A percentile compares a stretch with the other conserved stretches of the same genome.
phyloP scores from a whole-genome alignment of 768 basidiomycete species.

The Boletus reticuloceps region DNA sequence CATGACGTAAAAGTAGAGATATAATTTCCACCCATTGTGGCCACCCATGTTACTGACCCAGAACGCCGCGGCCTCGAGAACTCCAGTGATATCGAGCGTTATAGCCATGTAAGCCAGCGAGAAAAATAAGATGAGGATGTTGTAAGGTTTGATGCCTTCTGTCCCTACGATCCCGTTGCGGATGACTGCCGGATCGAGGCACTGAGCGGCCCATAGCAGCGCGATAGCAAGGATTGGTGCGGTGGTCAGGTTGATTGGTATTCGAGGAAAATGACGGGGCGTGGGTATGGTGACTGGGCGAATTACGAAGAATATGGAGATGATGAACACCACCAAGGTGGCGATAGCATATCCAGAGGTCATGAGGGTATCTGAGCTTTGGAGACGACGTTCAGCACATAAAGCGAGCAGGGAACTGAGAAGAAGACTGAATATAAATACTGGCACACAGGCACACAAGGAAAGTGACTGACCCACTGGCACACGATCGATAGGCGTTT shows the following conservation, averaged over 20 bases:
- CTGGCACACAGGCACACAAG: too few relatives aligned
- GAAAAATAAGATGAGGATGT: slow-evolving; percentile 91
- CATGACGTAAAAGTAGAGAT: slow-evolving; percentile 80
- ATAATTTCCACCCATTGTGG: slow-evolving; percentile 65
- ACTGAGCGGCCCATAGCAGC: slow-evolving; percentile 55
- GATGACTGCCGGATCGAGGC: slow-evolving; percentile 46
- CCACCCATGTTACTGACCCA: slow-evolving; percentile 85
- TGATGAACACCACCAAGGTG: slow-evolving; percentile 51
- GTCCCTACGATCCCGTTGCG: slow-evolving; percentile 77
- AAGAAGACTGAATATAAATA: too few relatives aligned
- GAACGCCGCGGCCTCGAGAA: slow-evolving; percentile 84
- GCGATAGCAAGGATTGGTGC: slow-evolving; percentile 53
- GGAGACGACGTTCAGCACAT: not conserved
- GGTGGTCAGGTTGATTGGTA: slow-evolving; percentile 50
- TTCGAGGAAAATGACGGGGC: slow-evolving; percentile 29
- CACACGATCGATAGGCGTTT: not conserved
- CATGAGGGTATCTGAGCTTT: slow-evolving; percentile 24
- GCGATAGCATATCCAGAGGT: slow-evolving; percentile 44
- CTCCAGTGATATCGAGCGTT: slow-evolving; percentile 85
- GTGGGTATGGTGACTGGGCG: slow-evolving; percentile 42
- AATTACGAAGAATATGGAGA: slow-evolving; percentile 54
- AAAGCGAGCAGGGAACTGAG: not conserved
- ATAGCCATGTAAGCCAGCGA: slow-evolving; percentile 92
- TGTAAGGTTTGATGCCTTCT: slow-evolving; percentile 82
- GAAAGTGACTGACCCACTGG: not conserved